phyloP scores from a whole-genome alignment of 768 basidiomycete species.

The Candolleomyces aberdarensis region DNA sequence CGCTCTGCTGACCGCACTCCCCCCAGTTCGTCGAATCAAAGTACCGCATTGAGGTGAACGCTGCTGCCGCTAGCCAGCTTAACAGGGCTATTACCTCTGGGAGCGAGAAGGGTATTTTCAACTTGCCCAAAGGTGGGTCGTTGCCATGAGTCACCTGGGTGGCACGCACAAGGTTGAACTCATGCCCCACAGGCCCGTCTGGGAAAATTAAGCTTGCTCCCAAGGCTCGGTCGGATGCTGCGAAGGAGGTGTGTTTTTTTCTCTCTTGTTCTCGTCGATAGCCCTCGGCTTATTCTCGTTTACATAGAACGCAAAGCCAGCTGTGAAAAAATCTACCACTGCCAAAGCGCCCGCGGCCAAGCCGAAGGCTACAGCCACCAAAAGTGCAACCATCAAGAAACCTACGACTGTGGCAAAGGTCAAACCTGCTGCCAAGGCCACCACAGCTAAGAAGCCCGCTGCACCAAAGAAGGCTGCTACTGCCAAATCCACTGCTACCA shows the following conservation, averaged over 20 bases:
- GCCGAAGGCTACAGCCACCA: conserved; percentile 13
- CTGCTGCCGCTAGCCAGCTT: conserved; percentile 71
- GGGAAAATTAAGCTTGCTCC: conserved; percentile 62
- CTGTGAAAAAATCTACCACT: conserved; percentile 33
- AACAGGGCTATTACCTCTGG: conserved; percentile 71
- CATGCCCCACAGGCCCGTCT: conserved; percentile 28
- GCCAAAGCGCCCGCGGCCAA: conserved; percentile 13
- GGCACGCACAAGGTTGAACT: conserved; percentile 5
- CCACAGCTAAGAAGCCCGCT: conserved; percentile 11
- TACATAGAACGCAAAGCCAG: conserved; percentile 41
- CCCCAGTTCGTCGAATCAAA: conserved; percentile 75
- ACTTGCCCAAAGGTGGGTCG: conserved; percentile 46
- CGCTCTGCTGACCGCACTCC: conserved; percentile 13
- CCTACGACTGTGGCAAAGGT: conserved; percentile 12
- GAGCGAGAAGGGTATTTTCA: conserved; percentile 45
- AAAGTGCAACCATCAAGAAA: conserved; percentile 18
- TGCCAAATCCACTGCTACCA: conserved; percentile 26
- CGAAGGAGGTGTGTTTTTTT: conserved; percentile 41
- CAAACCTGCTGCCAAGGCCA: conserved; percentile 14
- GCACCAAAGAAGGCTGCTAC: conserved; percentile 24
- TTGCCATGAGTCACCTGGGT: conserved; percentile 7
- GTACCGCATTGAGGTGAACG: conserved; percentile 76
- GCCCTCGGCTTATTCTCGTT: neutral
- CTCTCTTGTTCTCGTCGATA: conserved; percentile 6
- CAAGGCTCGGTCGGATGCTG: conserved; percentile 56